These are phyloP conservation scores for Aspergillus sp. DNA, from an alignment of 2,329 filamentous ascomycete species.

Conservation along the genomic window DNA sequence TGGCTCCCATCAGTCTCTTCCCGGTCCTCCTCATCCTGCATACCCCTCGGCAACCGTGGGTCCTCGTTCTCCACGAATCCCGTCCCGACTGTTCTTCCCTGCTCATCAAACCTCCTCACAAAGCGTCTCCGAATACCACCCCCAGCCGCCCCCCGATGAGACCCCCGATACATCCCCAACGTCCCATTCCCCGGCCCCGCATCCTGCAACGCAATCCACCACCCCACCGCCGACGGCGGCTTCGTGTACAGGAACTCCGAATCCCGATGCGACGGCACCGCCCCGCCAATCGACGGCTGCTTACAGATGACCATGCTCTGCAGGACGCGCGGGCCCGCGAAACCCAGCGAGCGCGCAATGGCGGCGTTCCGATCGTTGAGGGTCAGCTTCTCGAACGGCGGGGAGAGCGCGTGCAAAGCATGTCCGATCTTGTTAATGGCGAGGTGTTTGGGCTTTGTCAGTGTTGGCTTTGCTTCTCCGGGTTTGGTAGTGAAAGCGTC, in stretches of 20 bases:
- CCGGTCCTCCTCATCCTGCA: constrained; percentile 35
- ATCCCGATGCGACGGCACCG: constrained; percentile 86
- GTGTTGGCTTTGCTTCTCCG: constrained; percentile 46
- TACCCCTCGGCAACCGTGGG: constrained; percentile 52
- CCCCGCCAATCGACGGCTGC: constrained; percentile 89
- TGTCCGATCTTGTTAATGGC: constrained; percentile 90
- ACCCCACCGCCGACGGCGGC: constrained; percentile 81
- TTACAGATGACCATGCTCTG: constrained; percentile 99
- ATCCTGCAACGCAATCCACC: constrained; percentile 96
- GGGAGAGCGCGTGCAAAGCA: constrained; percentile 61
- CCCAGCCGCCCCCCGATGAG: constrained; percentile 53
- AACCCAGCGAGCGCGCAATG: constrained; percentile 65
- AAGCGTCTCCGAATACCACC: constrained; percentile 65
- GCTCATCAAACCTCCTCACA: constrained; percentile 45
- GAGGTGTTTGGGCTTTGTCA: constrained; percentile 69
- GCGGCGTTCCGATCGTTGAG: constrained; percentile 44
- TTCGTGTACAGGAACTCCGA: constrained; percentile 86
- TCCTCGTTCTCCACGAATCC: constrained; percentile 65
- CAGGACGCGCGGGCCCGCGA: constrained; percentile 65
- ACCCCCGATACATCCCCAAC: constrained; percentile 74
- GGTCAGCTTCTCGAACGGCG: constrained; percentile 54
- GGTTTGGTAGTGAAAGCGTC: constrained; percentile 58
- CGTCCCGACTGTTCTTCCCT: constrained; percentile 43
- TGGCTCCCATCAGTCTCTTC: constrained; percentile 21
- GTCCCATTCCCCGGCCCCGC: constrained; percentile 81